Conservation (phyloP, 2,329 filamentous ascomycete species). For the Neopestalotiopsis clavispora region DNA sequence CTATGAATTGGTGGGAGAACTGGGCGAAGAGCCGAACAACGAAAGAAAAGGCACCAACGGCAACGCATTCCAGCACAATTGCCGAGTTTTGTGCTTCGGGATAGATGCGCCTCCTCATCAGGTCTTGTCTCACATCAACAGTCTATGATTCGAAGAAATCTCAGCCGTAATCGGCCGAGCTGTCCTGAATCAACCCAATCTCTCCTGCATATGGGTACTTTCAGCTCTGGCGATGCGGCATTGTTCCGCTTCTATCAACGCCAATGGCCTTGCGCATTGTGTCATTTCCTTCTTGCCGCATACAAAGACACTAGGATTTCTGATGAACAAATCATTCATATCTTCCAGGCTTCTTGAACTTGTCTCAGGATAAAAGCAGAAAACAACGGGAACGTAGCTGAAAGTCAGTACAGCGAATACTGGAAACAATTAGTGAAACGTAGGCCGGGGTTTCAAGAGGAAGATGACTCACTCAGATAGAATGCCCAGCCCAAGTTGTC, state of each 20-base stretch:
- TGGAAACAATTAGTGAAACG: constrained; percentile 10
- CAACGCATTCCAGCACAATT: no score
- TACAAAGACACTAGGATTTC: constrained; percentile 28
- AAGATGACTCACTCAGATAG: constrained; percentile 41
- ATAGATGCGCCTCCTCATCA: no score
- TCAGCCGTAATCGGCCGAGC: background rate
- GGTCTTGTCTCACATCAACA: no score
- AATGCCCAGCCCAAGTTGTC: constrained; percentile 47
- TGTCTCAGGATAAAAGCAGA: constrained; percentile 51
- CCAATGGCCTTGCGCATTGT: constrained; percentile 23
- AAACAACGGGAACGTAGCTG: constrained; percentile 42
- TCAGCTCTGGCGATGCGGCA: constrained; percentile 21
- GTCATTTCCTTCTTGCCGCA: constrained; percentile 27
- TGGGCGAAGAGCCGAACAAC: no score
- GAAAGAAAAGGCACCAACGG: no score
- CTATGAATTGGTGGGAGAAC: no score
- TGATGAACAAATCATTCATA: constrained; percentile 30
- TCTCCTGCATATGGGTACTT: background rate
- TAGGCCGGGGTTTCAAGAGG: background rate
- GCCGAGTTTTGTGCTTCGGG: no score
- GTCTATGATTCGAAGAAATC: no score
- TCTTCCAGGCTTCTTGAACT: constrained; percentile 46
- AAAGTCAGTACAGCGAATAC: constrained; percentile 33
- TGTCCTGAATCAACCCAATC: background rate
- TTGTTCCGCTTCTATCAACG: constrained; percentile 25